Base-by-base conservation (phyloP, 1,284 basidiomycete genomes). In the Marasmius fiardii region DNA sequence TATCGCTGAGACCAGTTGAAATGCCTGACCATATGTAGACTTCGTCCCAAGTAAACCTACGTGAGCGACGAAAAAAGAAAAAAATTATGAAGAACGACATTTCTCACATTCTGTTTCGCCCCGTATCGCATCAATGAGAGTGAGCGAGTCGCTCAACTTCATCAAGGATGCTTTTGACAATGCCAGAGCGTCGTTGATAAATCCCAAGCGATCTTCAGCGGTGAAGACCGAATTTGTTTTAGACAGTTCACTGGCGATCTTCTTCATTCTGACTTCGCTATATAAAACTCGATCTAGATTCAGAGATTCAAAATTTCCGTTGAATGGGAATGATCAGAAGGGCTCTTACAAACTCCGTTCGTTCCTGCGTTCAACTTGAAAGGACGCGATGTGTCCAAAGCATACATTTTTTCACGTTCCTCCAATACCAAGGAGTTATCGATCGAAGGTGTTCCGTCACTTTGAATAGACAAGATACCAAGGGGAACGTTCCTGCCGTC, bases 331-430 rank as follows among this genome's bases (percentile, higher is more conserved):
- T n/a, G n/a, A n/a, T n/a, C n/a, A n/a, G n/a, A n/a, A n/a, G n/a
- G n/a, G n/a, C n/a, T n/a, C 90, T 63, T 64, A 92, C 91, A 98
- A 64, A 97, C 92, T 63, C 95, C 95, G 55, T 85, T 83, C 1
- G 94, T 95, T 55, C 88, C 90, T 11, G 88, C 89, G 68, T 98
- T 99, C 58, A 99, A 76, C 74, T 98, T 97, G 71, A 85, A 90
- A 24, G 86, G 78, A 66, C 82, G 86, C 68, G 72, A 85, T 4
- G 82, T 86, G 67, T 91, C 86, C 34, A 98, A 67, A 24, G 82
- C 71, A 63, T 93, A 82, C 35, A 75, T 80, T 51, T 79, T 80
- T 70, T 93, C 88, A 53, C 93, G 86, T 59, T 83, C 79, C 59
- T 81, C 75, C 47, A 98, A 79, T 47, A 96, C 71, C n/a, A 82